Evolutionary conservation across 2,329 filamentous ascomycete genomes (phyloP).

Genomic region (Blastomyces parvus): DNA sequence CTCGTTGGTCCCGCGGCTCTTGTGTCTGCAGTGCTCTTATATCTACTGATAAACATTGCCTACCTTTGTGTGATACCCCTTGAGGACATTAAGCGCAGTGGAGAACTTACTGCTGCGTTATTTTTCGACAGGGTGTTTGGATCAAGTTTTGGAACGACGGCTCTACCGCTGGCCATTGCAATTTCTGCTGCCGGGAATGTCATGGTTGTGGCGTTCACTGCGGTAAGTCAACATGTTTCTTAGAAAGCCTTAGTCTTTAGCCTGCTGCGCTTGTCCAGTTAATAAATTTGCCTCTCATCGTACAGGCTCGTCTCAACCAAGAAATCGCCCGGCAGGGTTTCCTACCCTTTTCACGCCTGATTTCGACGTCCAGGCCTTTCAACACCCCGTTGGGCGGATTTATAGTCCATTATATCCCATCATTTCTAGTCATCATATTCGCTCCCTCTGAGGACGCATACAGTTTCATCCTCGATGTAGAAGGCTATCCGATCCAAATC

Average conservation of each 20-base stretch:
- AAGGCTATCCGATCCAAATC: constrained; percentile 57
- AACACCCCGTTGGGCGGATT: constrained; percentile 58
- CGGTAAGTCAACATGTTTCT: constrained; percentile 40
- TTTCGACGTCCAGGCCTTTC: constrained; percentile 59
- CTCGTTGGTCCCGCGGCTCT: constrained; percentile 53
- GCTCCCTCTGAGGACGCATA: constrained; percentile 59
- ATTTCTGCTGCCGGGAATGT: constrained; percentile 62
- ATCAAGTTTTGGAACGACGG: background rate
- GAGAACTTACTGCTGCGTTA: constrained; percentile 54
- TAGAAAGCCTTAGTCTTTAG: background rate
- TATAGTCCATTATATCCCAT: constrained; percentile 59
- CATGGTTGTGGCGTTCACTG: constrained; percentile 60
- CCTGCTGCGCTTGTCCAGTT: too few relatives aligned
- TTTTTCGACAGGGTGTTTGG: constrained; percentile 56
- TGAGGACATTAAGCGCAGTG: constrained; percentile 52
- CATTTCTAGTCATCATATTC: constrained; percentile 54
- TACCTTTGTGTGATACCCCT: constrained; percentile 53
- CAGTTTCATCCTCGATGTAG: constrained; percentile 63
- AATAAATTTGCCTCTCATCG: constrained; percentile 18
- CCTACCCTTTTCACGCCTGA: constrained; percentile 51
- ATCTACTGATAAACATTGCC: constrained; percentile 51
- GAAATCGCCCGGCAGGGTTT: constrained; percentile 64
- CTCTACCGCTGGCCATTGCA: constrained; percentile 42
- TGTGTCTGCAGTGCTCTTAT: constrained; percentile 50
- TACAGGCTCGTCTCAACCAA: constrained; percentile 60